phyloP scores from a whole-genome alignment of 2,329 filamentous ascomycete species.

The Pseudopithomyces maydicus region DNA sequence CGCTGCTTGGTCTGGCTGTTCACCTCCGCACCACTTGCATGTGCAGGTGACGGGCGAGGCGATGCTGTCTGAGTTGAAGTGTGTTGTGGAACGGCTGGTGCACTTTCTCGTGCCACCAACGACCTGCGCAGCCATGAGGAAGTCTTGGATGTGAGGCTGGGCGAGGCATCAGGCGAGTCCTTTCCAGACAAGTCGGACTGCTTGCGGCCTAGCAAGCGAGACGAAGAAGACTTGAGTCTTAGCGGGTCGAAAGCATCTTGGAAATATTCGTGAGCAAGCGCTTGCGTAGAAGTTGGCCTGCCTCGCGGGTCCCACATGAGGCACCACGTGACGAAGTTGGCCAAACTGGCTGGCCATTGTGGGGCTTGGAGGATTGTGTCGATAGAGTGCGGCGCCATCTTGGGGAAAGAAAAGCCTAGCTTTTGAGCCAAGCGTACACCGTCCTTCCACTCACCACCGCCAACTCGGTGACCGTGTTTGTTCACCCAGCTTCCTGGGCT shows the following conservation, averaged over 20 bases:
- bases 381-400: slow-evolving; percentile 97
- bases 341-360: slow-evolving; percentile 87
- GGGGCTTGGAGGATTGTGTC: slow-evolving; percentile 89
- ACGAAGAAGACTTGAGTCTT: slow-evolving; percentile 86
- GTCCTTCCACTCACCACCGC: slow-evolving; percentile 97
- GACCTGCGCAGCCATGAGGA: slow-evolving; percentile 95
- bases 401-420: slow-evolving; percentile 97
- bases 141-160: slow-evolving; percentile 75
- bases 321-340: slow-evolving; percentile 97
- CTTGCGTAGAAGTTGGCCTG: slow-evolving; percentile 89
- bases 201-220: slow-evolving; percentile 84
- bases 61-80: slow-evolving; percentile 47
- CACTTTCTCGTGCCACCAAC: slow-evolving; percentile 76
- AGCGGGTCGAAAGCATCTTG: slow-evolving; percentile 88
- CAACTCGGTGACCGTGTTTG: slow-evolving; percentile 83
- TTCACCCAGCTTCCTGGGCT: slow-evolving; percentile 98
- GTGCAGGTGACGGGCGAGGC: slow-evolving; percentile 49
- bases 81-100: slow-evolving; percentile 62
- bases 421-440: slow-evolving; percentile 91
- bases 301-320: slow-evolving; percentile 97
- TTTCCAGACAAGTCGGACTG: slow-evolving; percentile 78
- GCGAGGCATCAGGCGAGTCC: slow-evolving; percentile 60
- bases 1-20: slow-evolving; percentile 56
- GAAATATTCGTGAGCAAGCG: slow-evolving; percentile 96
- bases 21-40: slow-evolving; percentile 51